Base-by-base conservation (phyloP, 768 basidiomycete species). In the Tulasnella calospora region DNA sequence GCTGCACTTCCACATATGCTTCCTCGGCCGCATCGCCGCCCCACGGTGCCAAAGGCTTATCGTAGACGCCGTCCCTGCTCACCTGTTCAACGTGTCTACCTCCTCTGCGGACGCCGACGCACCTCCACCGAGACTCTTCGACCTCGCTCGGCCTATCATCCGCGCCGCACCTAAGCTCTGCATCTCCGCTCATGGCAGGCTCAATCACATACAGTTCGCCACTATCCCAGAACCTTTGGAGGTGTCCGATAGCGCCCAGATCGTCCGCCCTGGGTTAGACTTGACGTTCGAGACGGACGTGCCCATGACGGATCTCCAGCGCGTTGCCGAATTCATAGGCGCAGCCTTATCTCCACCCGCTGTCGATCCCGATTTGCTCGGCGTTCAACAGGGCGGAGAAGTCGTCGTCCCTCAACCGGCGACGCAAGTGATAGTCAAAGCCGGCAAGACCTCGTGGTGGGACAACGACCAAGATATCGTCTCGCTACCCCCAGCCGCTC, bases 31-130 rank as follows among this genome's bases (percentile, higher is more conserved):
- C 23, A 72, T 72, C 23, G 21, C 36, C 38, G 71, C 71, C 5
- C 71, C 71, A 21, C 38, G 71, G 38, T 72, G 71, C 71, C 71
- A 36, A 46, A 72, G 71, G 44, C 71, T 72, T 72, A 46, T 72
- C 36, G 71, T 30, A 23, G 61, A 67, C 61, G 61, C 61, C 61
- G 61, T 67, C 61, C 61, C 61, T 67, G 30, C 61, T 35, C 61
- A 67, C 30, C 13, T 67, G 12, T 67, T 67, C 61, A 27, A 51
- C 51, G 51, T 51, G 8, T 23, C 61, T 27, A 0, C 15, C 61
- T 35, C 27, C 61, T 4, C 30, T 27, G 61, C 27, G 61, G 30
- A 67, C 33, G 15, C 17, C 61, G 15, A 35, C 30, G 61, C 61
- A 15, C 15, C 61, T 17, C 23, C 30, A 35, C 61, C 61, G 4